These are phyloP conservation scores for Penicillium sp. DNA, from an alignment of 2,329 filamentous ascomycete species.

Conservation along the genomic window DNA sequence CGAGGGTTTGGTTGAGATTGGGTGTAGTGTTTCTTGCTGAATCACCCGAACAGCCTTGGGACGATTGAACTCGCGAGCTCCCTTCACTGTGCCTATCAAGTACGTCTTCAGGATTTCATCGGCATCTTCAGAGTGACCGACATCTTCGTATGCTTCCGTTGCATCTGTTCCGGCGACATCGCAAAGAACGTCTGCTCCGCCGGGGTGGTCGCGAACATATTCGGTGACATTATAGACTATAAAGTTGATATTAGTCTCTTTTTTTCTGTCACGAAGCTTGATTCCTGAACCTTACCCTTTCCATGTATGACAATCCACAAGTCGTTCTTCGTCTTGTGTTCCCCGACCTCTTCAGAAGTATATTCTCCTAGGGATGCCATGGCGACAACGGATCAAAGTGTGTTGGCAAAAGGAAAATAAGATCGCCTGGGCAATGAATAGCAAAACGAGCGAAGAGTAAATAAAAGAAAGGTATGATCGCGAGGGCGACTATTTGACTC, in stretches of 20 bases:
- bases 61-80: conserved; percentile 16
- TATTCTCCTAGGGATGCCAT: conserved; percentile 12
- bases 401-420: not conserved
- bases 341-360: conserved; percentile 39
- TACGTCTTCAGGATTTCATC: conserved; percentile 41
- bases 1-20: not conserved
- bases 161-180: conserved; percentile 45
- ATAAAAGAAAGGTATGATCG: not conserved
- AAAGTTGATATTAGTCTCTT: not conserved
- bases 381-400: not conserved
- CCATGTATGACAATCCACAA: conserved; percentile 57
- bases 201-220: conserved; percentile 60
- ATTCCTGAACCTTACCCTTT: conserved; percentile 42
- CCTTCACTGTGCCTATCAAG: conserved; percentile 37
- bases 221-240: conserved; percentile 59
- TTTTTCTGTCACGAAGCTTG: not conserved
- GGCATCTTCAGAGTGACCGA: conserved; percentile 49
- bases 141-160: conserved; percentile 44
- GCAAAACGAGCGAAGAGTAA: not conserved
- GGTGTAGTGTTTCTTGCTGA: conserved; percentile 6
- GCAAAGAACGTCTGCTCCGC: conserved; percentile 40
- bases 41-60: conserved; percentile 22
- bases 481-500: not conserved
- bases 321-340: conserved; percentile 49
- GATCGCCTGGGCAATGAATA: not conserved